Conservation (phyloP, 371 early-diverging fungal genomes). For the Entomophthora muscae region DNA sequence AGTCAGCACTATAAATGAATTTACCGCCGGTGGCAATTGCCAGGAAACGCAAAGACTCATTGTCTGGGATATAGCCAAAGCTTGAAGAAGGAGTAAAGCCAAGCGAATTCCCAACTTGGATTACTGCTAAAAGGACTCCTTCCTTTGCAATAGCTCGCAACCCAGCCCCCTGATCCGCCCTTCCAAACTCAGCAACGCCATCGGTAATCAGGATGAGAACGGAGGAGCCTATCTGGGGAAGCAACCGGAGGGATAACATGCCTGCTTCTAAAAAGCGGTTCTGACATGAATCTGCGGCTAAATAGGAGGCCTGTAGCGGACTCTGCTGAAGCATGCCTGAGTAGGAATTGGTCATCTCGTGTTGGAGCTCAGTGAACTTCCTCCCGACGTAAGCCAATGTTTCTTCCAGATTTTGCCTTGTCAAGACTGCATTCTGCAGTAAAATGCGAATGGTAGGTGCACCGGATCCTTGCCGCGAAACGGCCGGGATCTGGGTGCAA, state of each 20-base stretch:
- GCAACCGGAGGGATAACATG: constrained; percentile 39
- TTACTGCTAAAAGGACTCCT: constrained; percentile 47
- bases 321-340: constrained; percentile 9
- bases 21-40: constrained; percentile 58
- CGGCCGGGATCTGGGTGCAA: constrained; percentile 39
- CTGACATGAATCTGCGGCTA: constrained; percentile 18
- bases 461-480: constrained; percentile 29
- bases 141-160: constrained; percentile 32
- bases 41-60: constrained; percentile 62
- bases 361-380: constrained; percentile 33
- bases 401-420: constrained; percentile 20
- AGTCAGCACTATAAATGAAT: constrained; percentile 59
- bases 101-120: constrained; percentile 63
- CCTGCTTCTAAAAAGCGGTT: constrained; percentile 48
- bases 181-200: constrained; percentile 48
- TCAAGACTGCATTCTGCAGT: constrained; percentile 37
- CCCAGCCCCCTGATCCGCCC: constrained; percentile 17
- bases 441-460: constrained; percentile 44
- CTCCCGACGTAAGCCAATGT: constrained; percentile 29
- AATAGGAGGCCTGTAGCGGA: constrained; percentile 7
- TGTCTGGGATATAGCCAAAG: constrained; percentile 78
- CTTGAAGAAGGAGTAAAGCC: constrained; percentile 59
- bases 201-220: constrained; percentile 64
- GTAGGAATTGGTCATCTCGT: constrained; percentile 25
- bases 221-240: constrained; percentile 44